Base-by-base conservation (phyloP, 2,329 filamentous ascomycete genomes). In the Hypoxylon sp. region DNA sequence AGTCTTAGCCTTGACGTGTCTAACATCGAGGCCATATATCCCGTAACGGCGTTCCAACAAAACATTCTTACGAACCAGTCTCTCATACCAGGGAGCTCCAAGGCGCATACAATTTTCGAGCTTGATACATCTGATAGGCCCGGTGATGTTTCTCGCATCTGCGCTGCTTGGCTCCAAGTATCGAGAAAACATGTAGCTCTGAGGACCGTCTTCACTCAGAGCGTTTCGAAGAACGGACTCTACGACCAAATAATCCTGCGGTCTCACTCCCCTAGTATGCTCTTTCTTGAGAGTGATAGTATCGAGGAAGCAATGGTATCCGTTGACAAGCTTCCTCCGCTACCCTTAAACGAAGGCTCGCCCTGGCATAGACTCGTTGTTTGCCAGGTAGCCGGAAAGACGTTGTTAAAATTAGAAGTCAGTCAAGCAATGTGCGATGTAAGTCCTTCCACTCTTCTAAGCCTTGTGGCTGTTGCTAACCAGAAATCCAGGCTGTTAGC, bases 371-470 rank as follows among this genome's bases (percentile, higher is more conserved):
- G 85, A 27, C 80, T 88, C 2, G 83, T 84, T 0, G 84, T 88
- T 27, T 87, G 85, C 66, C 82, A 82, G 62, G 81, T 82, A 0
- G 73, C 78, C 0, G 76, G 77, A 3, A 82, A 80, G 69, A 84
- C 84, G 0, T 78, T 85, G 20, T 71, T 88, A 40, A 85, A 85
- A 73, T 68, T 88, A 3, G 85, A 88, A 69, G 80, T 82, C 13
- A 87, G 83, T 69, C 84, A 85, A 61, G 84, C 84, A 0, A 76
- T 87, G 17, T 87, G 85, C 61, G 85, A 88, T 74, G 81, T 75
- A 71, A 59, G 76, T 69, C n/a, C 10, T 6, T 56, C 14, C 10
- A 14, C 13, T 6, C 33, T 10, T 11, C 6, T n/a, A 31, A 5
- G 10, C 8, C 25, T 2, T 35, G 5, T 46, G 17, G 10, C 13